These are phyloP conservation scores for Neurospora africana DNA, from an alignment of 495 filamentous ascomycete species.

Conservation along the genomic window DNA sequence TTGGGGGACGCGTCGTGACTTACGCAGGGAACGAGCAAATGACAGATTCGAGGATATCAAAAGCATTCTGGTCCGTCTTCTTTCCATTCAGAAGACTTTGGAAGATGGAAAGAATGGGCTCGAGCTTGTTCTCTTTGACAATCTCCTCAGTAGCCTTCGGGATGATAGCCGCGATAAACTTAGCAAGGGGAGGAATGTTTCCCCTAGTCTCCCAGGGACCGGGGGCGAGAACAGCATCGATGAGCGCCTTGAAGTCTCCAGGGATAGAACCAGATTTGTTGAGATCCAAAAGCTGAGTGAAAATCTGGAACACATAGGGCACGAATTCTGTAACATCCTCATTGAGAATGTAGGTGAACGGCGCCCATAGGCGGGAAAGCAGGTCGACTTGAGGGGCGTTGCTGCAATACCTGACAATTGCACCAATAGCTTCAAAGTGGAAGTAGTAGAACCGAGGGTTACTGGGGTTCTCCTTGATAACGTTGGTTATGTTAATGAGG, in stretches of 20 bases:
- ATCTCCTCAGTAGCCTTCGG: conserved; percentile 63
- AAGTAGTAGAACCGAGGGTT: conserved; percentile 98
- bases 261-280: conserved; percentile 65
- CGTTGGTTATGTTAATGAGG: conserved; percentile 72
- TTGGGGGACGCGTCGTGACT: conserved; percentile 21
- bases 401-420: conserved; percentile 72
- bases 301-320: conserved; percentile 93
- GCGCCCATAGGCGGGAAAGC: conserved; percentile 63
- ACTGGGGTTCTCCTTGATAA: conserved; percentile 86
- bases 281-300: conserved; percentile 76
- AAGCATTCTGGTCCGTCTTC: conserved; percentile 72
- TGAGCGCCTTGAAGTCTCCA: conserved; percentile 63
- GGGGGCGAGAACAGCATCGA: conserved; percentile 64
- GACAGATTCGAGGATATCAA: conserved; percentile 79
- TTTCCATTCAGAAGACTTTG: conserved; percentile 65
- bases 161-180: conserved; percentile 75
- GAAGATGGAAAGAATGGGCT: conserved; percentile 80
- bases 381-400: conserved; percentile 59
- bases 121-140: conserved; percentile 56
- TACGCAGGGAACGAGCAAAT: conserved; percentile 60
- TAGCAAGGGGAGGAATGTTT: conserved; percentile 82
- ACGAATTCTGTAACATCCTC: conserved; percentile 85
- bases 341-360: conserved; percentile 64
- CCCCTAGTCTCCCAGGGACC: conserved; percentile 79
- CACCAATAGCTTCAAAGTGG: conserved; percentile 92